Base-by-base conservation (phyloP, 2,329 filamentous ascomycete species). In the Scedosporium boydii region DNA sequence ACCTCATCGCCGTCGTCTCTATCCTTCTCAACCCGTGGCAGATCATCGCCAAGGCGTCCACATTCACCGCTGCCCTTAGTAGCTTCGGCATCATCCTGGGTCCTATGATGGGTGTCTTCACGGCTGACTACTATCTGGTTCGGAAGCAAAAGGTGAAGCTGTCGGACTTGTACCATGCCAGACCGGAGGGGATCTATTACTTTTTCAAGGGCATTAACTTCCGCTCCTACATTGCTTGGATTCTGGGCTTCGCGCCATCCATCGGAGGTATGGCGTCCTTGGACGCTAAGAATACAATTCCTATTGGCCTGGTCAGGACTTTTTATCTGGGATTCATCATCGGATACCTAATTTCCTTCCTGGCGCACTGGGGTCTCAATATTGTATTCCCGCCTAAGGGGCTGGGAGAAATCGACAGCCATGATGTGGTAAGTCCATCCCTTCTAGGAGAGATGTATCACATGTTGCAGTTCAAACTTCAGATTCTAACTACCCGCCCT, bases 11-110 rank as follows among this genome's bases (percentile, higher is more conserved):
- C 0, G 65, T 80, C 3, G 70, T 82, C 6, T 75, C 73, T 12
- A 76, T 80, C 41, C 72, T 73, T 0, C 73, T 77, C 34, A 77
- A 77, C 63, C 81, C 81, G 0, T 84, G 81, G 82, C 71, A 82
- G 63, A 71, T 83, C 0, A 70, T 83, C 3, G 73, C 75, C 6
- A 80, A 1, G 69, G 72, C 9, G 77, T 75, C 27, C 16, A 58
- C 56, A 0, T 81, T 82, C 70, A 75, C 81, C 64, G 73, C 69
- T 26, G 78, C 81, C 1, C 68, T 82, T 16, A 73, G 69, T 5
- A 74, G 72, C 1, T 82, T 77, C 10, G 58, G 16, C 10, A 23
- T 58, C 56, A 18, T 58, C 29, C 56, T 58, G n/a, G 56, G 27
- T 16, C 56, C 56, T 4, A 58, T 58, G 56, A 38, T 18, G 16